Percentiles rank a stretch among this genome's conserved stretches.
These are phyloP conservation scores for Tardiomyces depauwii DNA, from an alignment of 1,139 yeast species.

Conservation along the genomic window DNA sequence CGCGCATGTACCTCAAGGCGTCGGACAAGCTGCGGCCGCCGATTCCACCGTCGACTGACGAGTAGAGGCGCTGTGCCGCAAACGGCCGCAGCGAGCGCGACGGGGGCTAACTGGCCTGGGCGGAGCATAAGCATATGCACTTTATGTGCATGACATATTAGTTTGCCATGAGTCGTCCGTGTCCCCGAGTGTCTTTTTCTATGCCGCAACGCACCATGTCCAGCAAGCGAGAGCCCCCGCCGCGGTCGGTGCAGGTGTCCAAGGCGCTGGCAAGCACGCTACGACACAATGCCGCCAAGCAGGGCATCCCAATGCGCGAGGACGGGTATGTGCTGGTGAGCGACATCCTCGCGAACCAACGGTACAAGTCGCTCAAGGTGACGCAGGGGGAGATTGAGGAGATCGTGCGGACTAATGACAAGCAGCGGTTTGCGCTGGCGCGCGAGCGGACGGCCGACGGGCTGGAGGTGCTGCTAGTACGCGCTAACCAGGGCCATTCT, in stretches of 20 bases:
- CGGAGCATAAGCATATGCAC: no score
- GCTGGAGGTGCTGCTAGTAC: slow-evolving; percentile 32
- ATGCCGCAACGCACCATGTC: neutral
- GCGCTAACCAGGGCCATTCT: slow-evolving; percentile 94
- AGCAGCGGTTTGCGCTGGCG: slow-evolving; percentile 49
- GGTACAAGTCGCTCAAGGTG: slow-evolving; percentile 40
- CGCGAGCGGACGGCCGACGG: slow-evolving; percentile 19
- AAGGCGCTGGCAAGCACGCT: slow-evolving; percentile 65
- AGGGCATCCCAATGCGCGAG: slow-evolving; percentile 48
- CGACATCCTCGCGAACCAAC: slow-evolving; percentile 44
- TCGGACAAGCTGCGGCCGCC: slow-evolving; percentile 57
- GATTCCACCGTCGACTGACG: slow-evolving; percentile 10
- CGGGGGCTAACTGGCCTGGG: no score
- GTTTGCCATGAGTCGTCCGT: no score
- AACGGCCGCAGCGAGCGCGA: no score
- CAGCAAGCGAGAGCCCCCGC: neutral
- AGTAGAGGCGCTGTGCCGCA: no score
- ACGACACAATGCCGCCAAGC: slow-evolving; percentile 76
- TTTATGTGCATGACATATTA: no score
- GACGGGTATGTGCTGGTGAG: slow-evolving; percentile 54
- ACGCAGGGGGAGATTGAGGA: slow-evolving; percentile 46
- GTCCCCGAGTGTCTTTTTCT: no score
- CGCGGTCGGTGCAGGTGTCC: slow-evolving; percentile 36
- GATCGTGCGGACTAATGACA: slow-evolving; percentile 56
- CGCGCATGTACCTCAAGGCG: slow-evolving; percentile 60